Percentiles rank a stretch among this genome's conserved stretches.
Evolutionary conservation across 2,329 filamentous ascomycete genomes (phyloP).

Genomic region (Calonectria hongkongensis): DNA sequence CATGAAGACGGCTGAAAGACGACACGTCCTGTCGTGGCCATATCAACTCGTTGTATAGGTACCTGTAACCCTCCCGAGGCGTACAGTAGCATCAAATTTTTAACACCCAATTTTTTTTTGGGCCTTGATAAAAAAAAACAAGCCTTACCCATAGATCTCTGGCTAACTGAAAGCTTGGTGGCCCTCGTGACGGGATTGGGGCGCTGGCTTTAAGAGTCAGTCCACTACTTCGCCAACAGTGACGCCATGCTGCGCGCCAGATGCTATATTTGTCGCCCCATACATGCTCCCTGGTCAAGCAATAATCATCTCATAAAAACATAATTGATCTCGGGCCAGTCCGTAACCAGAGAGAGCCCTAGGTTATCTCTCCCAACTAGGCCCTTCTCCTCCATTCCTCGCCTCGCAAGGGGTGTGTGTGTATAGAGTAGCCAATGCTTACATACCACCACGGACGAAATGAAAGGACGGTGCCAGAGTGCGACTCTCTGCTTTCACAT

Average conservation of each 20-base stretch:
- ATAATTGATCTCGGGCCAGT: conserved; percentile 11
- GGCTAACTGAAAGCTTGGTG: background rate
- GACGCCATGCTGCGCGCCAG: conserved; percentile 33
- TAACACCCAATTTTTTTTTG: too few relatives aligned
- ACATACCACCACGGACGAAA: conserved; percentile 43
- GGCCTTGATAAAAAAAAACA: background rate
- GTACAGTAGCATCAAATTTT: background rate
- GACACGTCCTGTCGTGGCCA: background rate
- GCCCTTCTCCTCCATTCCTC: conserved; percentile 40
- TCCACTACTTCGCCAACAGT: conserved; percentile 31
- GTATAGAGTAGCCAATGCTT: conserved; percentile 48
- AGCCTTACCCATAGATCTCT: conserved; percentile 5
- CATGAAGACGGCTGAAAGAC: background rate
- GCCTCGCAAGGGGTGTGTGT: conserved; percentile 34
- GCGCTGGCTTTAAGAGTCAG: background rate
- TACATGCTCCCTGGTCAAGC: conserved; percentile 39
- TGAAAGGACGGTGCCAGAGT: conserved; percentile 34
- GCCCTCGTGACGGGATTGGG: conserved; percentile 19
- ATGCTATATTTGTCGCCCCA: conserved; percentile 39
- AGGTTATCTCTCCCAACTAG: conserved; percentile 40
- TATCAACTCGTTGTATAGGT: conserved; percentile 2
- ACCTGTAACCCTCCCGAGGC: background rate
- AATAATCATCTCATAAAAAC: conserved; percentile 33
- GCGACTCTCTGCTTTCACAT: background rate
- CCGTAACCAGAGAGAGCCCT: background rate